phyloP scores from a whole-genome alignment of 768 basidiomycete species.

The Leucocoprinus leucothites region DNA sequence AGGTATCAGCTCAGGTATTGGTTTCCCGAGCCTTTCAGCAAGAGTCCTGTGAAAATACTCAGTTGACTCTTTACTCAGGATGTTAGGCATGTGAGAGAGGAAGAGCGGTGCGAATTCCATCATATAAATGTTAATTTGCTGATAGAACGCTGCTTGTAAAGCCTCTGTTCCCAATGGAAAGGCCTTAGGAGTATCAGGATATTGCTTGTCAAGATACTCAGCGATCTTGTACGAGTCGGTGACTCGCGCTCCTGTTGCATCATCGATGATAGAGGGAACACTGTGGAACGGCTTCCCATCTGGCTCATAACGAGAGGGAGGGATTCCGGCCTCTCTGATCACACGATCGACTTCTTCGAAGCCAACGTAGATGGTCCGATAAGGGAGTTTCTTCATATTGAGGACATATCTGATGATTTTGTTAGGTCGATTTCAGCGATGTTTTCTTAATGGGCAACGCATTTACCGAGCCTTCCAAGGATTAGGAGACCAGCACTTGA shows the following conservation, averaged over 20 bases:
- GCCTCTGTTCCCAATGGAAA: slow-evolving; percentile 33
- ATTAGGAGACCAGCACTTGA: slow-evolving; percentile 30
- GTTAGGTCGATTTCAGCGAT: too few relatives aligned
- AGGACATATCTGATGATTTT: slow-evolving; percentile 24
- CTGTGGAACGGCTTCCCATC: slow-evolving; percentile 38
- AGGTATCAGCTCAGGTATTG: slow-evolving; percentile 34
- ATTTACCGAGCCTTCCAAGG: slow-evolving; percentile 26
- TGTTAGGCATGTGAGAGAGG: slow-evolving; percentile 16
- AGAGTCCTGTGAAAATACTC: slow-evolving; percentile 36
- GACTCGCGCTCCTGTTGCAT: slow-evolving; percentile 32
- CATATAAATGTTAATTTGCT: slow-evolving; percentile 12
- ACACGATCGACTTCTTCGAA: slow-evolving; percentile 42
- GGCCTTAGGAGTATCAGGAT: slow-evolving; percentile 31
- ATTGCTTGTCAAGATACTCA: slow-evolving; percentile 46
- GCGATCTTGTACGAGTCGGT: slow-evolving; percentile 46
- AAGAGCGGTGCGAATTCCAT: slow-evolving; percentile 2
- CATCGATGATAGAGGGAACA: slow-evolving; percentile 49
- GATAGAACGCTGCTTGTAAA: slow-evolving; percentile 35
- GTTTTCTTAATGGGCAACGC: neutral
- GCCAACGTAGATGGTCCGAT: slow-evolving; percentile 50
- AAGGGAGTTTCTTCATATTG: slow-evolving; percentile 34
- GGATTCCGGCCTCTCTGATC: slow-evolving; percentile 32
- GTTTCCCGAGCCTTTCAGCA: slow-evolving; percentile 26
- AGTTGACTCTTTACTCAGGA: slow-evolving; percentile 20
- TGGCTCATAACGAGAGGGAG: slow-evolving; percentile 26